Percentiles rank a stretch among this genome's conserved stretches.
These are phyloP conservation scores for Chalara sp. DNA, from an alignment of 2,329 filamentous ascomycete genomes.

Conservation along the genomic window DNA sequence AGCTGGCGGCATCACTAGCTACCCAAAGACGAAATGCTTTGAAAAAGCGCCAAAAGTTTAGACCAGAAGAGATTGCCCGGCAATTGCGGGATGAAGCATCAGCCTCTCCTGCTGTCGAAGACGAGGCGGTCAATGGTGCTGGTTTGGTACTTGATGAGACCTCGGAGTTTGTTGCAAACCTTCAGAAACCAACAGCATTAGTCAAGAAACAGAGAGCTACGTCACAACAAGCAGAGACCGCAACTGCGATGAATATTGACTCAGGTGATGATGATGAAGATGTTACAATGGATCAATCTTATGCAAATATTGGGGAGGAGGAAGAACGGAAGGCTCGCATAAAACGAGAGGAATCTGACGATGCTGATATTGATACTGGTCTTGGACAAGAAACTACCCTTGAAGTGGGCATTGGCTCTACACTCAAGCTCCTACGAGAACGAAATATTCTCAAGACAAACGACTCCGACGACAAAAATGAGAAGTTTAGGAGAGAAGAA, in stretches of 20 bases:
- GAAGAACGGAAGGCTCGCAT: slow-evolving; percentile 41
- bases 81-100: slow-evolving; percentile 61
- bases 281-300: slow-evolving; percentile 29
- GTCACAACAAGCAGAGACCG: slow-evolving; percentile 30
- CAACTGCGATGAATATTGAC: slow-evolving; percentile 39
- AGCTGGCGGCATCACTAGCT: slow-evolving; percentile 79
- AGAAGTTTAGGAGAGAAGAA: slow-evolving; percentile 63
- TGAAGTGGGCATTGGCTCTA: slow-evolving; percentile 71
- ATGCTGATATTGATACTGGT: slow-evolving; percentile 56
- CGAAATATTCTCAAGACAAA: slow-evolving; percentile 70
- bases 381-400: slow-evolving; percentile 82
- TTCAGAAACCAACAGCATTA: slow-evolving; percentile 60
- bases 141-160: slow-evolving; percentile 94
- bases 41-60: slow-evolving; percentile 84
- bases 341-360: slow-evolving; percentile 39
- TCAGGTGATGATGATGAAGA: slow-evolving; percentile 36
- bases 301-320: slow-evolving; percentile 34
- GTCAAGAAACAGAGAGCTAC: slow-evolving; percentile 37
- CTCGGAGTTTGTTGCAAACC: slow-evolving; percentile 83
- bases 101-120: slow-evolving; percentile 50
- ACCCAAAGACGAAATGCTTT: slow-evolving; percentile 76
- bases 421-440: slow-evolving; percentile 75
- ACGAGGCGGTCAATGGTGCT: slow-evolving; percentile 41
- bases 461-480: slow-evolving; percentile 56
- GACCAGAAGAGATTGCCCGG: slow-evolving; percentile 80